phyloP scores from a whole-genome alignment of 2,329 filamentous ascomycete genomes.

The Lecanicillium sp. region DNA sequence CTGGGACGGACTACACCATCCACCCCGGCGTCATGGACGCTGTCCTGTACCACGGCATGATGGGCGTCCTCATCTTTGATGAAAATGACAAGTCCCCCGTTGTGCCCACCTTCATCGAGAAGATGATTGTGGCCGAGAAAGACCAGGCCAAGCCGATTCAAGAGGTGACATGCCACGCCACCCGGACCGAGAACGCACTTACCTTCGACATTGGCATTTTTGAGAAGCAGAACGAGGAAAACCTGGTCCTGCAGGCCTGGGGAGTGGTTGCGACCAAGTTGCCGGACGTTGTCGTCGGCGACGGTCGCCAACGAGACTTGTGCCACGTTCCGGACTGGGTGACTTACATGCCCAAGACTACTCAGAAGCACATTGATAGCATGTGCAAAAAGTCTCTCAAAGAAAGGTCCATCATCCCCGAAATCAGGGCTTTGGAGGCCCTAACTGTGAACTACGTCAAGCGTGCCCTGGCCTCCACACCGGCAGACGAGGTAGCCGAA shows the following conservation, averaged over 20 bases:
- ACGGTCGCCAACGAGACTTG: conserved; percentile 5
- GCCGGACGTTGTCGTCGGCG: conserved; percentile 7
- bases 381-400: conserved; percentile 11
- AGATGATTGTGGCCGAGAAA: conserved; percentile 6
- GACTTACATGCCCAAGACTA: conserved; percentile 13
- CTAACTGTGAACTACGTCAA: conserved; percentile 11
- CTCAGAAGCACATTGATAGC: conserved; percentile 8
- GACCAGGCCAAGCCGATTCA: conserved; percentile 7
- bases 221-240: conserved; percentile 6
- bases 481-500: conserved; percentile 11
- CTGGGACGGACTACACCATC: conserved; percentile 5
- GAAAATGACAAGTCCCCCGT: conserved; percentile 10
- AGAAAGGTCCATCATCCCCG: conserved; percentile 5
- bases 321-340: conserved; percentile 14
- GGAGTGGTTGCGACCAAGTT: conserved; percentile 13
- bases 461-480: conserved; percentile 3
- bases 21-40: conserved; percentile 7
- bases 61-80: conserved; percentile 12
- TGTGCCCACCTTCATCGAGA: conserved; percentile 15
- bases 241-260: conserved; percentile 11
- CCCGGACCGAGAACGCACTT: conserved; percentile 8
- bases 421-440: background rate
- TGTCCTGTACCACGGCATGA: conserved; percentile 4
- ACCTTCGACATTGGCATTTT: conserved; percentile 11
- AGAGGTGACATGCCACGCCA: conserved; percentile 11